Conservation (phyloP, 768 basidiomycete genomes). For the Boletellus ananas region DNA sequence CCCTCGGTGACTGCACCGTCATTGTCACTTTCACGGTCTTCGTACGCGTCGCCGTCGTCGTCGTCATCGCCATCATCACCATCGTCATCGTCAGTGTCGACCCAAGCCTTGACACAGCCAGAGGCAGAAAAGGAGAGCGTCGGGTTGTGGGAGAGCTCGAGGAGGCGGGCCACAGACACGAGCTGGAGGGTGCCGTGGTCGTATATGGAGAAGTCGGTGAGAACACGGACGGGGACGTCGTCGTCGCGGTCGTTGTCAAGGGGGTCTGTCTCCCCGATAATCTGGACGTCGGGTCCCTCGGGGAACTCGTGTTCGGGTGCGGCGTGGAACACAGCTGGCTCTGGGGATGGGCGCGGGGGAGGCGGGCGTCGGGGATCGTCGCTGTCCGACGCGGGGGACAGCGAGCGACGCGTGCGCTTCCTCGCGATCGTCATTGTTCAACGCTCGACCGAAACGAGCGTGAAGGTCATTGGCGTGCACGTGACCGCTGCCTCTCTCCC, state of each 20-base stretch:
- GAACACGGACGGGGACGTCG: conserved; percentile 52
- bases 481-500: neutral
- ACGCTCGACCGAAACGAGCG: neutral
- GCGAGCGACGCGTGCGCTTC: conserved; percentile 25
- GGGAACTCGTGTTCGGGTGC: conserved; percentile 31
- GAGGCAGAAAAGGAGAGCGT: conserved; percentile 33
- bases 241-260: conserved; percentile 26
- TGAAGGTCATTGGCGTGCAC: neutral
- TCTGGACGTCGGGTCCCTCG: conserved; percentile 40
- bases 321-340: conserved; percentile 10
- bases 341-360: conserved; percentile 3
- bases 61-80: conserved; percentile 29
- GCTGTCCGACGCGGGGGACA: conserved; percentile 14
- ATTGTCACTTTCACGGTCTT: conserved; percentile 1
- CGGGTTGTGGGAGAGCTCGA: conserved; percentile 26
- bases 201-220: conserved; percentile 55
- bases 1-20: conserved; percentile 3
- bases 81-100: conserved; percentile 32
- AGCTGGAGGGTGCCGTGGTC: conserved; percentile 35
- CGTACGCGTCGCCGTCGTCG: conserved; percentile 21
- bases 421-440: conserved; percentile 20
- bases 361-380: conserved; percentile 8
- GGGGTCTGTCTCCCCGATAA: conserved; percentile 41
- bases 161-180: conserved; percentile 39
- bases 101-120: conserved; percentile 37